phyloP scores from a whole-genome alignment of 2,329 filamentous ascomycete species.

The Alternaria rosae region DNA sequence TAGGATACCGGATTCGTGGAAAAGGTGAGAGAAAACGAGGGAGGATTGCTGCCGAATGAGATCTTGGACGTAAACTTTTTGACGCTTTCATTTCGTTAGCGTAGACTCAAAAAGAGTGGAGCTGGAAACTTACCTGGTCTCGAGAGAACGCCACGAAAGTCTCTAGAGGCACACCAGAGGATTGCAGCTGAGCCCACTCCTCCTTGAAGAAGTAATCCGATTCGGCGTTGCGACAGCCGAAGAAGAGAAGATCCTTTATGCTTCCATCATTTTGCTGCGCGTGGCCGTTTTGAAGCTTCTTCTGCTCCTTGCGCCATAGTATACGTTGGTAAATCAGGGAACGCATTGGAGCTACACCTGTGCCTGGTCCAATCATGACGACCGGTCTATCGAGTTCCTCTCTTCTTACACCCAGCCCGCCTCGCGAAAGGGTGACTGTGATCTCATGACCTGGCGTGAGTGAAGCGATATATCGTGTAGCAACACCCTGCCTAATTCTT shows the following conservation, averaged over 20 bases:
- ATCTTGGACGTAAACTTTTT: conserved; percentile 74
- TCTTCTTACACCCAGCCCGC: conserved; percentile 53
- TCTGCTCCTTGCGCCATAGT: conserved; percentile 45
- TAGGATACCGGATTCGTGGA: conserved; percentile 60
- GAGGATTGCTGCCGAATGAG: conserved; percentile 61
- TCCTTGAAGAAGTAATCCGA: conserved; percentile 83
- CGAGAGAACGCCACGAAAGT: conserved; percentile 74
- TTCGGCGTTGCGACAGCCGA: conserved; percentile 77
- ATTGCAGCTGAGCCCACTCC: conserved; percentile 70
- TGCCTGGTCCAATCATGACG: conserved; percentile 83
- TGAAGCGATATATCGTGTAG: conserved; percentile 81
- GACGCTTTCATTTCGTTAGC: conserved; percentile 33
- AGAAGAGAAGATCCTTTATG: conserved; percentile 69
- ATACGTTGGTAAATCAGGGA: conserved; percentile 78
- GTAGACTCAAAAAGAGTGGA: background rate
- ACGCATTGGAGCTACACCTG: conserved; percentile 84
- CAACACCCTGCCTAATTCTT: conserved; percentile 83
- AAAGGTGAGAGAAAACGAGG: conserved; percentile 61
- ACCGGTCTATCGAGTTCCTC: conserved; percentile 64
- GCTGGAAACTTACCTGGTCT: conserved; percentile 60
- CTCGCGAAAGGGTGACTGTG: conserved; percentile 64
- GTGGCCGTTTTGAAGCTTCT: background rate
- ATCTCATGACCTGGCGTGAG: conserved; percentile 67
- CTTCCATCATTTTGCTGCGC: background rate
- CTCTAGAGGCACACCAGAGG: conserved; percentile 54